Conservation (phyloP, 495 filamentous ascomycete species). For the Penicillium arizonense region DNA sequence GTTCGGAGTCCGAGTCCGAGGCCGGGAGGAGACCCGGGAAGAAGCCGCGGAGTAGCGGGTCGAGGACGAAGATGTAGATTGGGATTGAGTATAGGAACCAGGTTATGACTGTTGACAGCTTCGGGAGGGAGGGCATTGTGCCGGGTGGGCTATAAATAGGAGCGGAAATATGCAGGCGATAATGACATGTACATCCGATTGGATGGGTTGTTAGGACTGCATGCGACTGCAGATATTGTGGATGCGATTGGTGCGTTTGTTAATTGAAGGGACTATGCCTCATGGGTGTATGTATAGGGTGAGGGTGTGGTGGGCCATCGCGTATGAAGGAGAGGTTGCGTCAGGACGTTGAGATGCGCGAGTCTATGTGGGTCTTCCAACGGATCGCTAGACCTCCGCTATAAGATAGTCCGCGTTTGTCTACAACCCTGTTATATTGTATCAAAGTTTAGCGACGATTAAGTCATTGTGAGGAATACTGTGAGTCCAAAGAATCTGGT, state of each 20-base stretch:
- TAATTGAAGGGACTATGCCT: background rate
- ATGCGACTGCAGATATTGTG: background rate
- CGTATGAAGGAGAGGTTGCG: background rate
- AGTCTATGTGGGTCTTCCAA: constrained; percentile 3
- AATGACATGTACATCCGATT: background rate
- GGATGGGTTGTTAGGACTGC: background rate
- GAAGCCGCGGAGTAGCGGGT: constrained; percentile 18
- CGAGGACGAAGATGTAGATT: constrained; percentile 36
- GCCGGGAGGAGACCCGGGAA: constrained; percentile 8
- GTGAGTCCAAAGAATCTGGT: too few species aligned
- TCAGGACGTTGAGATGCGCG: background rate
- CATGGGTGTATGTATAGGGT: background rate
- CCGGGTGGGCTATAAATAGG: background rate
- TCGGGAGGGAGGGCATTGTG: constrained; percentile 25
- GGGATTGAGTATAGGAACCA: constrained; percentile 43
- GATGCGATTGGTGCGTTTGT: too few species aligned
- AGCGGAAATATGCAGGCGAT: background rate
- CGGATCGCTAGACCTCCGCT: background rate
- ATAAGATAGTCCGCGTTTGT: too few species aligned
- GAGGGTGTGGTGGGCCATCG: background rate
- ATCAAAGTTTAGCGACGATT: background rate
- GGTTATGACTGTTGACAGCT: constrained; percentile 29
- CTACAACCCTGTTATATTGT: too few species aligned
- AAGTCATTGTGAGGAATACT: too few species aligned
- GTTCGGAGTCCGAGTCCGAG: constrained; percentile 10